A percentile compares a stretch with the other conserved stretches of the same genome.
Evolutionary conservation across 768 basidiomycete genomes (phyloP).

Genomic region (Phylloporus scabripes): DNA sequence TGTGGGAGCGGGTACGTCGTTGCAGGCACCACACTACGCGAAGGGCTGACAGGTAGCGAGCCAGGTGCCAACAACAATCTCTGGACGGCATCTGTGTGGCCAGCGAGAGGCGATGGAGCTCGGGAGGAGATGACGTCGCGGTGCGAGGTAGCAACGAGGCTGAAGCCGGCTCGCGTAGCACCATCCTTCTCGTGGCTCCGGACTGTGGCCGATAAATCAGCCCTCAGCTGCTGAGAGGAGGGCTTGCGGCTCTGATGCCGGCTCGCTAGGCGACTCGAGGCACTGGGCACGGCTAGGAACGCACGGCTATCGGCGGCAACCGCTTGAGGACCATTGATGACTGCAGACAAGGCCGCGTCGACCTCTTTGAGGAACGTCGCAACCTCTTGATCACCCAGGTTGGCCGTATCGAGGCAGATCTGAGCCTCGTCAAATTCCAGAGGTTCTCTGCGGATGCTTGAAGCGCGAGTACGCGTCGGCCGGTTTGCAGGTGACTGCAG

Average conservation of each 20-base stretch:
- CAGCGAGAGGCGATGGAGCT: slow-evolving; percentile 15
- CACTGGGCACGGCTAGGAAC: slow-evolving; percentile 25
- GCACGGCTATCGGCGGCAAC: slow-evolving; percentile 29
- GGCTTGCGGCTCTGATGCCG: slow-evolving; percentile 28
- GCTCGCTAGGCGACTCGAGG: slow-evolving; percentile 22
- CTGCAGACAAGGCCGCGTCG: slow-evolving; percentile 25
- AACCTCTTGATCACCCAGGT: slow-evolving; percentile 26
- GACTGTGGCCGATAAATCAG: slow-evolving; percentile 26
- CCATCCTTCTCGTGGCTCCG: slow-evolving; percentile 24
- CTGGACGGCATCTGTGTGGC: slow-evolving; percentile 17
- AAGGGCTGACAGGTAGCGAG: slow-evolving; percentile 13
- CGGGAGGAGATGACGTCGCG: slow-evolving; percentile 26
- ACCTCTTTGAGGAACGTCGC: slow-evolving; percentile 30
- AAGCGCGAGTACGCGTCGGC: slow-evolving; percentile 19
- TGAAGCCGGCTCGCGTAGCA: slow-evolving; percentile 24
- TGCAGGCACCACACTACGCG: slow-evolving; percentile 11
- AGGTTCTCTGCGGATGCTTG: slow-evolving; percentile 27
- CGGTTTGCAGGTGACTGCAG: slow-evolving; percentile 25
- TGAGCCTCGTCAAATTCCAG: slow-evolving; percentile 28
- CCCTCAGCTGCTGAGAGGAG: slow-evolving; percentile 28
- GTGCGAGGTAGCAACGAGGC: slow-evolving; percentile 29
- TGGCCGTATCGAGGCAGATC: slow-evolving; percentile 29
- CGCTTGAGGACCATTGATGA: slow-evolving; percentile 23
- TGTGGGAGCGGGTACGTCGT: slow-evolving; percentile 14
- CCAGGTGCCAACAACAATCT: slow-evolving; percentile 15